These are phyloP conservation scores for Candida orba DNA, from an alignment of 805 yeast genomes.

Conservation along the genomic window DNA sequence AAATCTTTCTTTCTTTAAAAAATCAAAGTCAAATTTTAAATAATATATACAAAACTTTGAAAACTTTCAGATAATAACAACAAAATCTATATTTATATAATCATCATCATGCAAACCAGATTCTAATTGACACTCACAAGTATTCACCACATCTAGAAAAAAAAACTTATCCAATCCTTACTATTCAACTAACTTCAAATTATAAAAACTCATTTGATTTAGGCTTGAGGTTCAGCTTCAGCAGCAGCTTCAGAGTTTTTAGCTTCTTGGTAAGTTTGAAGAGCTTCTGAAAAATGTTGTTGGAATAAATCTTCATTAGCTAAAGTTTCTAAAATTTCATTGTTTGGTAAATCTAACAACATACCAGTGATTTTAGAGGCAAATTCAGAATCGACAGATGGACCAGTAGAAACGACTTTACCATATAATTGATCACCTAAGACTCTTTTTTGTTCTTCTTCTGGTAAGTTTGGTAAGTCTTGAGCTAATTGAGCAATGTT, in stretches of 20 bases:
- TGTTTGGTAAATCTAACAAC: slow-evolving; percentile 92
- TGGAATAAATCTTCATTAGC: slow-evolving; percentile 87
- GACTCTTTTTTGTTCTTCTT: slow-evolving; percentile 92
- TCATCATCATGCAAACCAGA: no score
- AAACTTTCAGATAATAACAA: no score
- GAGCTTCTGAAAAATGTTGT: slow-evolving; percentile 90
- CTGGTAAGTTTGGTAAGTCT: slow-evolving; percentile 57
- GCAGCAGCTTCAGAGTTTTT: slow-evolving; percentile 35
- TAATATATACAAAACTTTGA: no score
- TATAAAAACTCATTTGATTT: slow-evolving; percentile 1
- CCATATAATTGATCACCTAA: slow-evolving; percentile 97
- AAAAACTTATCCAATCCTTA: background rate
- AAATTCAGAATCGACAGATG: slow-evolving; percentile 85
- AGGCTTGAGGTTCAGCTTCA: slow-evolving; percentile 11
- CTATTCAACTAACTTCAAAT: slow-evolving; percentile 1
- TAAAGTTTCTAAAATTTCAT: slow-evolving; percentile 80
- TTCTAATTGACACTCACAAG: no score
- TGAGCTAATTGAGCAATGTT: slow-evolving; percentile 46
- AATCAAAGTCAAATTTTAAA: no score
- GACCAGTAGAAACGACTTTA: slow-evolving; percentile 78
- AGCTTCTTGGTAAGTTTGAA: slow-evolving; percentile 88
- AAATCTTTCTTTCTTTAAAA: no score
- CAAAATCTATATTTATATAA: no score
- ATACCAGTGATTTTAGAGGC: slow-evolving; percentile 99
- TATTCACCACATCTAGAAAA: no score